Evolutionary conservation across 1,284 basidiomycete genomes (phyloP).

Genomic region (Sporisorium reilianum): DNA sequence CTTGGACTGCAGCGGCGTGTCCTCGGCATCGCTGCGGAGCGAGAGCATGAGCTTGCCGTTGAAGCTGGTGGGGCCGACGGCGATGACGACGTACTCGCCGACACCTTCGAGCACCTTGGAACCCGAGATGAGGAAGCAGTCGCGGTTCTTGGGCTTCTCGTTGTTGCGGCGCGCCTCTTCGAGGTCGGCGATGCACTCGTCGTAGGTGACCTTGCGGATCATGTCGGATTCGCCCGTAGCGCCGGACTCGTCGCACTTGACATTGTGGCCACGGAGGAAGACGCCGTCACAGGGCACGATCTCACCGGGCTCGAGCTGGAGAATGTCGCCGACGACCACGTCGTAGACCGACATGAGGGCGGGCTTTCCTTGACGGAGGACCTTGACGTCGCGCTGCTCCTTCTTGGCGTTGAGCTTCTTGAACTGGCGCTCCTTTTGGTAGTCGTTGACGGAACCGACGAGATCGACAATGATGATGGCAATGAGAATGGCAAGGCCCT

Average conservation of each 20-base stretch:
- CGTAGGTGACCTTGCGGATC: constrained; percentile 86
- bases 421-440: constrained; percentile 98
- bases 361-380: constrained; percentile 87
- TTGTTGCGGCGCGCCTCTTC: constrained; percentile 63
- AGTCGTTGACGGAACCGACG: constrained; percentile 90
- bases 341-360: constrained; percentile 82
- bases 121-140: constrained; percentile 95
- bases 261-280: constrained; percentile 90
- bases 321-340: constrained; percentile 92
- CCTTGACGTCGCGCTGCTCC: constrained; percentile 92
- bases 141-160: constrained; percentile 75
- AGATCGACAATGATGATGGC: constrained; percentile 76
- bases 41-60: constrained; percentile 79
- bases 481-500: constrained; percentile 95
- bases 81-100: constrained; percentile 89
- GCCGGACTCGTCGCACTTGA: constrained; percentile 95
- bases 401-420: constrained; percentile 91
- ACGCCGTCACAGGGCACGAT: constrained; percentile 95
- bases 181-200: constrained; percentile 77
- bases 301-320: constrained; percentile 92
- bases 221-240: constrained; percentile 97
- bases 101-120: constrained; percentile 95
- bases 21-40: constrained; percentile 77
- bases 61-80: constrained; percentile 91
- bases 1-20: constrained; percentile 93